Percentiles rank a stretch among this genome's conserved stretches.
phyloP scores from a whole-genome alignment of 495 filamentous ascomycete genomes.

The Tuber indicum region DNA sequence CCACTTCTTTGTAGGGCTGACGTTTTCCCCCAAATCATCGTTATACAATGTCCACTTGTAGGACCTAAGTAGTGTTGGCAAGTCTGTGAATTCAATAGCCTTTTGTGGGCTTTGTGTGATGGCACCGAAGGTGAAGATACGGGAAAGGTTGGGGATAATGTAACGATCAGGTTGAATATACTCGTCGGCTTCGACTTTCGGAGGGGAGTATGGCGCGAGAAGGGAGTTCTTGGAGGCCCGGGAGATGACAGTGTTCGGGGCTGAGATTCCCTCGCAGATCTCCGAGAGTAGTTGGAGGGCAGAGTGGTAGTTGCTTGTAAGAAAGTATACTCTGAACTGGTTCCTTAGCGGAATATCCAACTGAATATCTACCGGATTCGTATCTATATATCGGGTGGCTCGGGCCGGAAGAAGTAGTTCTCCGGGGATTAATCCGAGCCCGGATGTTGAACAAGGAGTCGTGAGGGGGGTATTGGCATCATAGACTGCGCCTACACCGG shows the following conservation, averaged over 20 bases:
- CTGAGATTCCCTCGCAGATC: conserved; percentile 48
- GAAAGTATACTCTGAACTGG: conserved; percentile 63
- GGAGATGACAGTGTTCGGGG: conserved; percentile 47
- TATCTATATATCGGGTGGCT: conserved; percentile 61
- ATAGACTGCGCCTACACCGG: conserved; percentile 61
- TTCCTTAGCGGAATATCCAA: conserved; percentile 64
- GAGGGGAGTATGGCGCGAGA: conserved; percentile 47
- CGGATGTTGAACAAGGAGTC: conserved; percentile 18
- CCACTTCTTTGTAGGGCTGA: conserved; percentile 56
- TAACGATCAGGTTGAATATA: conserved; percentile 58
- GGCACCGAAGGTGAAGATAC: conserved; percentile 55
- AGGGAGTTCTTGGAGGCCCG: conserved; percentile 54
- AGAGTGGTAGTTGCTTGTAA: conserved; percentile 53
- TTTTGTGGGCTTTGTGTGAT: conserved; percentile 53
- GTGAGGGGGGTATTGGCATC: conserved; percentile 45
- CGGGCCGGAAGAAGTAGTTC: conserved; percentile 57
- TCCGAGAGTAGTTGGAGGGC: conserved; percentile 51
- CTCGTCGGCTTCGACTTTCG: conserved; percentile 50
- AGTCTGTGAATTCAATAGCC: conserved; percentile 56
- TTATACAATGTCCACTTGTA: conserved; percentile 66
- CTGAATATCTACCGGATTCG: conserved; percentile 65
- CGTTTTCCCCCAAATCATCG: conserved; percentile 52
- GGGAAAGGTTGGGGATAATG: conserved; percentile 49
- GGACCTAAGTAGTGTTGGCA: conserved; percentile 52
- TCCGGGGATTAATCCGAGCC: conserved; percentile 49